Percentiles rank a stretch among this genome's conserved stretches.
phyloP scores from a whole-genome alignment of 306 rosid species.

The Cicer cuneatum region DNA sequence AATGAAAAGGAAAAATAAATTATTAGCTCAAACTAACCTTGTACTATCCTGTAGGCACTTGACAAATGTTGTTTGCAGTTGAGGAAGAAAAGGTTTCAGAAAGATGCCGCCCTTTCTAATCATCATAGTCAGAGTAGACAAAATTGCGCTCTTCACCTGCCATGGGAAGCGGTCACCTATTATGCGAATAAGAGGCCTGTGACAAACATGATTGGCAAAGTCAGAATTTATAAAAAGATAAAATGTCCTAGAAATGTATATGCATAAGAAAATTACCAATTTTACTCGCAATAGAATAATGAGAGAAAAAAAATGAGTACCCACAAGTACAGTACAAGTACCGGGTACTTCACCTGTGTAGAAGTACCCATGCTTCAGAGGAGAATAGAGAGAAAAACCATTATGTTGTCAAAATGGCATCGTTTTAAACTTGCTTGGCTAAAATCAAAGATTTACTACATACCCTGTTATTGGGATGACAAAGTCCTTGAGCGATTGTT shows the following conservation, averaged over 20 bases:
- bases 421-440: background rate
- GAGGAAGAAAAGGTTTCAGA: constrained; percentile 97
- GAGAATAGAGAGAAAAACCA: background rate
- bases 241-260: background rate
- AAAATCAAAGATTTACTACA: constrained; percentile 39
- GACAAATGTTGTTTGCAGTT: constrained; percentile 96
- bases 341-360: too few relatives aligned
- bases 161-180: constrained; percentile 98
- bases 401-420: background rate
- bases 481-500: constrained; percentile 82
- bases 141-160: constrained; percentile 99
- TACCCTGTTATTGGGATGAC: constrained; percentile 97
- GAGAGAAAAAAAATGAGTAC: too few relatives aligned
- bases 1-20: background rate
- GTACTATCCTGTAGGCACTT: constrained; percentile 94
- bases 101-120: constrained; percentile 88
- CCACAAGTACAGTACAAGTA: too few relatives aligned
- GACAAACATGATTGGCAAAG: constrained; percentile 34
- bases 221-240: constrained; percentile 47
- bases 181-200: constrained; percentile 97
- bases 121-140: constrained; percentile 82
- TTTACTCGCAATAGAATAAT: too few relatives aligned
- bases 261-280: too few relatives aligned
- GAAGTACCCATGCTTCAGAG: too few relatives aligned
- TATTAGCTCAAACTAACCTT: constrained; percentile 56